Conservation (phyloP, 176 grass and related monocot genomes). For the Carex littledalei region DNA sequence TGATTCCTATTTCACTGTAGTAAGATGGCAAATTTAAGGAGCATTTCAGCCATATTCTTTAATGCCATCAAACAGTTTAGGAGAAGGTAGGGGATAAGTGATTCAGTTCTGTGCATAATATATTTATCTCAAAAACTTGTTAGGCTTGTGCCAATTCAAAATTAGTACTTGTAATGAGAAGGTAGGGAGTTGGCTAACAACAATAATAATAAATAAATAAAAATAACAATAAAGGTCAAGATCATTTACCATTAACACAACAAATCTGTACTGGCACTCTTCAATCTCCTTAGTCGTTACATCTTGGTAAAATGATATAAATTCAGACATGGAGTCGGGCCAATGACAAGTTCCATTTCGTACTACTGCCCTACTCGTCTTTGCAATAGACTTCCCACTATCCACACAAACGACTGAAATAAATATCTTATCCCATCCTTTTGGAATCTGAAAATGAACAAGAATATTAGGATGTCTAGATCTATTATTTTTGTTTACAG, state of each 20-base stretch:
- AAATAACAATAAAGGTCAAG: constrained; percentile 7
- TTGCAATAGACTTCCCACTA: constrained; percentile 73
- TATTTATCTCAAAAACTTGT: background rate
- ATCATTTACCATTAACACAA: constrained; percentile 63
- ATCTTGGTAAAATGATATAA: constrained; percentile 74
- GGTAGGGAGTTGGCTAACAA: background rate
- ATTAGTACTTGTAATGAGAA: background rate
- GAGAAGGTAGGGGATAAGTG: background rate
- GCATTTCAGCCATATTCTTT: background rate
- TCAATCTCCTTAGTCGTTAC: constrained; percentile 54
- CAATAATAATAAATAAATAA: background rate
- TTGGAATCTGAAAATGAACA: constrained; percentile 63
- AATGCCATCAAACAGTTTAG: background rate
- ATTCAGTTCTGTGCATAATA: background rate
- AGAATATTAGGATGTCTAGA: background rate
- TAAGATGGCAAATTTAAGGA: background rate
- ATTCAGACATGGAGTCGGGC: constrained; percentile 57
- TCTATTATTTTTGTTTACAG: background rate
- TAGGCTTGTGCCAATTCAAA: background rate
- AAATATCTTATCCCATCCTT: constrained; percentile 82
- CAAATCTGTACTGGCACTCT: constrained; percentile 76
- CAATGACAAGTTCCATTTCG: constrained; percentile 71
- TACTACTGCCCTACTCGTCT: constrained; percentile 59
- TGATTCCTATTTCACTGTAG: background rate
- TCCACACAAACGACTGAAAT: constrained; percentile 57